Percentiles rank a stretch among this genome's conserved stretches.
phyloP scores from a whole-genome alignment of 176 grass and related monocot genomes.

The Rhipidocladum racemiflorum region DNA sequence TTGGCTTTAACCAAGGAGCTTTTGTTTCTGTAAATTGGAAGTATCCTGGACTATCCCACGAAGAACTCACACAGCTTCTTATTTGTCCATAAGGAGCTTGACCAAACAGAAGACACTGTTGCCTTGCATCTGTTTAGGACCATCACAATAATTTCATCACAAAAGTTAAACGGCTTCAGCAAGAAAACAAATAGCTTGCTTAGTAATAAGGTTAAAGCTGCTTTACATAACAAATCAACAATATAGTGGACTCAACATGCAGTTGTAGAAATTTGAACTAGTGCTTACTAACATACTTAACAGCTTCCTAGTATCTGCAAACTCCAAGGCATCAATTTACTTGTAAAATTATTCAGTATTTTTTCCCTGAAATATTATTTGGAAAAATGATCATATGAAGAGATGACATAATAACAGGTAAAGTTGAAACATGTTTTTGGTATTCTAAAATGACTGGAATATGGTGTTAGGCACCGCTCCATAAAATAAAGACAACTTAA shows the following conservation, averaged over 20 bases:
- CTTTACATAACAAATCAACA: not conserved
- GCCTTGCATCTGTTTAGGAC: conserved; percentile 64
- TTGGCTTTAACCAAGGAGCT: conserved; percentile 56
- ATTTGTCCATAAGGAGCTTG: conserved; percentile 56
- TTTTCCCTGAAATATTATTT: conserved; percentile 9
- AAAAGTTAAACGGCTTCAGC: conserved; percentile 23
- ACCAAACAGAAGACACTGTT: conserved; percentile 58
- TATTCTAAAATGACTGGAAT: conserved; percentile 9
- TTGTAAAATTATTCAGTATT: not conserved
- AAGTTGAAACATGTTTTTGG: not conserved
- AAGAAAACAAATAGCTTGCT: conserved; percentile 17
- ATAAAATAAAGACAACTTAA: not conserved
- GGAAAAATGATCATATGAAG: not conserved
- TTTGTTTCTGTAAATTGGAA: conserved; percentile 61
- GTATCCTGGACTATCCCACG: conserved; percentile 52
- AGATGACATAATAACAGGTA: not conserved
- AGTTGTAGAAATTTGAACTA: conserved; percentile 9
- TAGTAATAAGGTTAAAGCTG: conserved; percentile 8
- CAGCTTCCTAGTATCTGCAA: conserved; percentile 1
- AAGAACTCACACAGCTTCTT: conserved; percentile 48
- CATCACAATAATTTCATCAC: not conserved
- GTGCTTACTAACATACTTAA: not conserved
- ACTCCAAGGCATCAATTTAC: not conserved
- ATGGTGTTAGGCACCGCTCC: not conserved
- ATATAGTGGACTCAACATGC: not conserved